Conservation (phyloP, 1,284 basidiomycete species). For the Ganoderma meredithae region DNA sequence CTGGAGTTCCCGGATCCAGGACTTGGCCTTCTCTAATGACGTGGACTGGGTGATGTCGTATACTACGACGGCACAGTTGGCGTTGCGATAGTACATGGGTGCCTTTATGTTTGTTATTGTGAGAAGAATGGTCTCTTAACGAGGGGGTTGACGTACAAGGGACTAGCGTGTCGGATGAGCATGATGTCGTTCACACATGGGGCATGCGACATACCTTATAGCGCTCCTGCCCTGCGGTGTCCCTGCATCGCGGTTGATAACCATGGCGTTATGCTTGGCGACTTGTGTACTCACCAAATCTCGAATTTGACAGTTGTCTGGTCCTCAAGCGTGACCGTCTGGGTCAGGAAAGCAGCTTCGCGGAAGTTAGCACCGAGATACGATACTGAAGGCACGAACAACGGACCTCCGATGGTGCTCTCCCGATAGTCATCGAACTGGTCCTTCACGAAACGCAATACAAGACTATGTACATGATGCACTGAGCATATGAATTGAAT, state of each 20-base stretch:
- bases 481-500: slow-evolving; percentile 26
- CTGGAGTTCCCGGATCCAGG: slow-evolving; percentile 97
- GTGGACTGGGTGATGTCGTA: slow-evolving; percentile 89
- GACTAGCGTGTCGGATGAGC: slow-evolving; percentile 35
- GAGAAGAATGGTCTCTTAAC: slow-evolving; percentile 23
- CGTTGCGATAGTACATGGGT: slow-evolving; percentile 93
- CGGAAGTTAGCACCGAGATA: slow-evolving; percentile 40
- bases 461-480: slow-evolving; percentile 63
- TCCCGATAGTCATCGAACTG: slow-evolving; percentile 98
- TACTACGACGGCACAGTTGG: slow-evolving; percentile 87
- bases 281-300: slow-evolving; percentile 77
- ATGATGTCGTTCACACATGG: slow-evolving; percentile 15
- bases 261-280: background rate
- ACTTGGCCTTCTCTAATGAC: slow-evolving; percentile 94
- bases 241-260: slow-evolving; percentile 55
- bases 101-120: slow-evolving; percentile 56
- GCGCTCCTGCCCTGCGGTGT: slow-evolving; percentile 93
- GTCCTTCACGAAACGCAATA: slow-evolving; percentile 95
- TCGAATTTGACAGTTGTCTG: slow-evolving; percentile 96
- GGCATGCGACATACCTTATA: slow-evolving; percentile 72
- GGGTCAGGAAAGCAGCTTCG: slow-evolving; percentile 93
- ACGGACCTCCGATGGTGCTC: slow-evolving; percentile 83
- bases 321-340: slow-evolving; percentile 92
- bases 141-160: slow-evolving; percentile 34
- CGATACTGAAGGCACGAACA: slow-evolving; percentile 12